phyloP scores from a whole-genome alignment of 1,139 yeast genomes.

The Pichia norvegensis region DNA sequence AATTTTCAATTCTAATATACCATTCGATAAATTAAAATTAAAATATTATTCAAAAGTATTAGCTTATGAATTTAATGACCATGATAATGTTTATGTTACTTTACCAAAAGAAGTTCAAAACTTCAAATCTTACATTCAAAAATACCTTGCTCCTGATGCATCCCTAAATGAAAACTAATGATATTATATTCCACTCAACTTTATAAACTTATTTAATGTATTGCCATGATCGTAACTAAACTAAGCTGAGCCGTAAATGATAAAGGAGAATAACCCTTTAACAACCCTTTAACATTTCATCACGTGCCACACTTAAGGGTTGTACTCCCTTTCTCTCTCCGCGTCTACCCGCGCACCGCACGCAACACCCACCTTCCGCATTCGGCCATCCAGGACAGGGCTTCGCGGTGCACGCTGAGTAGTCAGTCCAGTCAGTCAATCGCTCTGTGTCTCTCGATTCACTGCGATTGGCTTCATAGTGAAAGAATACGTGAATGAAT shows the following conservation, averaged over 20 bases:
- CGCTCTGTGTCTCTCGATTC: too few relatives aligned
- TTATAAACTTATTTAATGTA: neutral
- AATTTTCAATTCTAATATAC: slow-evolving; percentile 12
- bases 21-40: slow-evolving; percentile 17
- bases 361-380: neutral
- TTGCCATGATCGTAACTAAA: neutral
- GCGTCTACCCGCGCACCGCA: neutral
- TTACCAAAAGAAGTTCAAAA: slow-evolving; percentile 25
- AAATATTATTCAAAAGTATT: slow-evolving; percentile 24
- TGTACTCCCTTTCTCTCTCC: neutral
- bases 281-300: neutral
- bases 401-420: too few relatives aligned
- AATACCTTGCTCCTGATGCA: neutral
- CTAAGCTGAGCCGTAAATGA: too few relatives aligned
- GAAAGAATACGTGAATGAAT: too few relatives aligned
- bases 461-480: neutral
- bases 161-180: neutral
- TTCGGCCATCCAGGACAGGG: neutral
- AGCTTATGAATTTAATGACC: slow-evolving; percentile 27
- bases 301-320: neutral
- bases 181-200: neutral
- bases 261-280: too few relatives aligned
- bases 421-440: too few relatives aligned
- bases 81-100: slow-evolving; percentile 27
- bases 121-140: slow-evolving; percentile 18